Base-by-base conservation (phyloP, 148 eudicot genomes). In the Pharnaceum exiguum region DNA sequence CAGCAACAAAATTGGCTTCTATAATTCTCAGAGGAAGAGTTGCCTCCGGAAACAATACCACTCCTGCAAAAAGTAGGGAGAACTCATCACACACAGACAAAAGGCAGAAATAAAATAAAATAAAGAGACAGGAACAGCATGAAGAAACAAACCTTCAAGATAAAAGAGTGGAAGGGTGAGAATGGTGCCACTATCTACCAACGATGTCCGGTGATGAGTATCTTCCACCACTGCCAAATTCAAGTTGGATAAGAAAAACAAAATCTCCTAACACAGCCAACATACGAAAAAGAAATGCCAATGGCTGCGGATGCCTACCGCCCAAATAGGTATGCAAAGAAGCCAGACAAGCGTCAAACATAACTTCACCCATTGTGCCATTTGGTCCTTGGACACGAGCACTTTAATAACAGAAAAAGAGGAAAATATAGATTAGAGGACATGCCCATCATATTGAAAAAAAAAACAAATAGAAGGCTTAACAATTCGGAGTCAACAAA, bases 311-410 rank as follows among this genome's bases (percentile, higher is more conserved):
- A 30, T 47, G 53, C 86, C 67, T 78, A 89, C 99, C 99, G 29
- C 99, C 99, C 68, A 94, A 80, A 77, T 94, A 89, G 40, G 89
- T 79, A 75, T 94, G 96, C 62, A 82, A 73, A 61, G 91, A 79
- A 56, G 90, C 95, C 72, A 94, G 63, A 15, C 82, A 65, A 39
- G 89, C 65, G 73, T 83, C 69, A 17, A 73, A 84, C 13, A 87
- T 67, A 39, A 65, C 53, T 46, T 70, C 87, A 42, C 75, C 73
- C 70, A 50, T 33, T 10, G 59, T 22, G 38, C 32, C 35, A 59
- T 63, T 67, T 40, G 60, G 75, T 51, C 67, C 75, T 67, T 66
- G 51, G 57, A 70, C 71, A 59, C 46, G 73, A 35, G 46, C 69
- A 70, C 98, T 87, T 40, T 65, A 55, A 62, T 62, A 33, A 21